phyloP scores from a whole-genome alignment of 2,329 filamentous ascomycete species.

The Metarhizium album region DNA sequence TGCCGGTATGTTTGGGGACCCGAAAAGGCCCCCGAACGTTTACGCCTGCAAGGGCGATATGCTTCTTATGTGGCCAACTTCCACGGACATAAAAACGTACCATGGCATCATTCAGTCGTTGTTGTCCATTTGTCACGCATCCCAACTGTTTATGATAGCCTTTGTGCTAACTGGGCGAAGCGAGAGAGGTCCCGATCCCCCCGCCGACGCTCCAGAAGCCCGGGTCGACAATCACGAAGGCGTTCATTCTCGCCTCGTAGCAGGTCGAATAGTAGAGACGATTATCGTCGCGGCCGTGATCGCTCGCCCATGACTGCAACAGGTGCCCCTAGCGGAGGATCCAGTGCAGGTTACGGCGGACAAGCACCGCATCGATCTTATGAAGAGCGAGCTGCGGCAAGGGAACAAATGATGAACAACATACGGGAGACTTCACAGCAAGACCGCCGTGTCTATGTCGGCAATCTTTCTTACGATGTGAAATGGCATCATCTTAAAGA shows the following conservation, averaged over 20 bases:
- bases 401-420: conserved; percentile 93
- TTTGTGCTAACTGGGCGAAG: conserved; percentile 37
- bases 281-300: conserved; percentile 62
- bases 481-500: conserved; percentile 99
- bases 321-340: conserved; percentile 58
- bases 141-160: neutral
- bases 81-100: no score
- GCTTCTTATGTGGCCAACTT: no score
- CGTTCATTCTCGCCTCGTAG: conserved; percentile 71
- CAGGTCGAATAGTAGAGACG: conserved; percentile 64
- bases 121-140: neutral
- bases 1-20: no score
- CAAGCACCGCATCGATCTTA: conserved; percentile 56
- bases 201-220: conserved; percentile 77
- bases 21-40: no score
- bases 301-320: conserved; percentile 79
- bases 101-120: neutral
- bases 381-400: conserved; percentile 73
- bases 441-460: conserved; percentile 98
- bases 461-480: conserved; percentile 97
- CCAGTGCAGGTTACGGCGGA: conserved; percentile 54
- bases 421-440: conserved; percentile 93
- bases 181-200: conserved; percentile 76
- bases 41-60: no score
- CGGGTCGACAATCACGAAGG: conserved; percentile 55